phyloP scores from a whole-genome alignment of 768 basidiomycete species.

The Suillus discolor region DNA sequence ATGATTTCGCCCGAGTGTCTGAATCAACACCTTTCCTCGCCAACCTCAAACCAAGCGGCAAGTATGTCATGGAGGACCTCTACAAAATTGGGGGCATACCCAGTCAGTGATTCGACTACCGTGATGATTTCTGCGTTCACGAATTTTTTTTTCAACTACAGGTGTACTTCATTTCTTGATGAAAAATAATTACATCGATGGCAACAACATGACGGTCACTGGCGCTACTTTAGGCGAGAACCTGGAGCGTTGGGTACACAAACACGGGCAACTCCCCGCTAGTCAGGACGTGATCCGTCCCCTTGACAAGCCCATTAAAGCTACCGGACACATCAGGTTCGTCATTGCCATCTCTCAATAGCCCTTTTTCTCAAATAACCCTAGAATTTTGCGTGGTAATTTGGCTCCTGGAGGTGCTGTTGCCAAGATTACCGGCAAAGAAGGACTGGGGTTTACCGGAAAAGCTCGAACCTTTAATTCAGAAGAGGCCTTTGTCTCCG shows the following conservation, averaged over 20 bases:
- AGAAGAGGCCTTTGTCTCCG: slow-evolving; percentile 85
- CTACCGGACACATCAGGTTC: slow-evolving; percentile 87
- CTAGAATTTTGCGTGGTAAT: slow-evolving; percentile 87
- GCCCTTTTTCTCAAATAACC: slow-evolving; percentile 7
- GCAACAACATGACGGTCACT: slow-evolving; percentile 89
- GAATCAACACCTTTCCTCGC: slow-evolving; percentile 94
- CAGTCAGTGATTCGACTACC: slow-evolving; percentile 51
- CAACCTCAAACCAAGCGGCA: slow-evolving; percentile 95
- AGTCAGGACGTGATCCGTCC: slow-evolving; percentile 88
- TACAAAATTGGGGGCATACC: slow-evolving; percentile 96
- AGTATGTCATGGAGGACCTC: slow-evolving; percentile 98
- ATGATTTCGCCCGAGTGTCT: slow-evolving; percentile 93
- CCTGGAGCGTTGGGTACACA: slow-evolving; percentile 83
- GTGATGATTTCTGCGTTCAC: neutral
- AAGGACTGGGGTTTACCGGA: slow-evolving; percentile 86
- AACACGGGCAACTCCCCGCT: slow-evolving; percentile 72
- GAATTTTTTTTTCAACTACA: slow-evolving; percentile 29
- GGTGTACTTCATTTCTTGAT: slow-evolving; percentile 85
- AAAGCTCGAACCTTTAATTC: slow-evolving; percentile 92
- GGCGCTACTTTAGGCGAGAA: slow-evolving; percentile 91
- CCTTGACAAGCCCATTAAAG: slow-evolving; percentile 84
- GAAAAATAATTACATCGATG: slow-evolving; percentile 87
- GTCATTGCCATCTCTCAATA: slow-evolving; percentile 13
- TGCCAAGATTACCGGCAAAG: slow-evolving; percentile 95
- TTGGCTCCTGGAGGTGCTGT: slow-evolving; percentile 94